Evolutionary conservation across 139 green algal genomes (phyloP).

Genomic region (Picochlorum sp.): DNA sequence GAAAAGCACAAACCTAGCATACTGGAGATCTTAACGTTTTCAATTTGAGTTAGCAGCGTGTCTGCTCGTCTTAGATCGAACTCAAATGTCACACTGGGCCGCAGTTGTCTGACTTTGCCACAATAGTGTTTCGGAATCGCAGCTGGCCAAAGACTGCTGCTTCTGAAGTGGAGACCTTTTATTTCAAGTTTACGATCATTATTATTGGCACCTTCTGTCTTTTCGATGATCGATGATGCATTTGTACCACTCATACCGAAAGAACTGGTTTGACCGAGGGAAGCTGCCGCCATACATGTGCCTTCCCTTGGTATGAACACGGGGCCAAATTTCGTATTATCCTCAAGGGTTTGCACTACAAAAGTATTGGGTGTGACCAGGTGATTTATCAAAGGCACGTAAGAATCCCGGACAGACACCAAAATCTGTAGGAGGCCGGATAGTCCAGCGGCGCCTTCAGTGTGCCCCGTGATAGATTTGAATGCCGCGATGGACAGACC

Average conservation of each 20-base stretch:
- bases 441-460: constrained; percentile 45
- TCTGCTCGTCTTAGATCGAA: too few species aligned
- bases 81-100: too few species aligned
- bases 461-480: constrained; percentile 48
- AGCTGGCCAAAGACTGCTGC: too few species aligned
- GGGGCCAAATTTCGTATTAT: background rate
- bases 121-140: too few species aligned
- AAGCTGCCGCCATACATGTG: background rate
- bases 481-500: constrained; percentile 17
- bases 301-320: background rate
- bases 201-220: too few species aligned
- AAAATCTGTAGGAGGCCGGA: constrained; percentile 50
- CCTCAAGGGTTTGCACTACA: constrained; percentile 1
- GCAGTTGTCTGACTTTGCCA: too few species aligned
- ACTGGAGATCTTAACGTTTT: too few species aligned
- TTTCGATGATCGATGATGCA: constrained; percentile 20
- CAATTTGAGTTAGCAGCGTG: too few species aligned
- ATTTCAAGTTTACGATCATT: too few species aligned
- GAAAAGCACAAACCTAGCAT: too few species aligned
- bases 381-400: constrained; percentile 38
- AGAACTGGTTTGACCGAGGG: constrained; percentile 15
- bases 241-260: constrained; percentile 45
- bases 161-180: too few species aligned
- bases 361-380: constrained; percentile 57
- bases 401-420: constrained; percentile 2